phyloP scores from a whole-genome alignment of 306 rosid species.

The Cucumis melo region DNA sequence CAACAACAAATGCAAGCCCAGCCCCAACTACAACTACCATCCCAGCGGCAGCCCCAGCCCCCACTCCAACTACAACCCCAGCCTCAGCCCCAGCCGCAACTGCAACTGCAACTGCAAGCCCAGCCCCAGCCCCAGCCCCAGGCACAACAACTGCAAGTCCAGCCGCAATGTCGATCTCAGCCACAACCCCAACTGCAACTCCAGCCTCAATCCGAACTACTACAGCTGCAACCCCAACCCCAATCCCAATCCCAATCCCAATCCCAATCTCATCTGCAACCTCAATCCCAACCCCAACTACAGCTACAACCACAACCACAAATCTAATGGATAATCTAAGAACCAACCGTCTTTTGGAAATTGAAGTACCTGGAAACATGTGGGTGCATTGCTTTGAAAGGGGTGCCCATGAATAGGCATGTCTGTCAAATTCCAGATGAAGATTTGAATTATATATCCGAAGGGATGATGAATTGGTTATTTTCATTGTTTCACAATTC shows the following conservation, averaged over 20 bases:
- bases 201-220: background rate
- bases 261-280: background rate
- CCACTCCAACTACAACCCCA: background rate
- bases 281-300: background rate
- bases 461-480: background rate
- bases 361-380: background rate
- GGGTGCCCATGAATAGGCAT: background rate
- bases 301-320: background rate
- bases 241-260: background rate
- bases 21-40: background rate
- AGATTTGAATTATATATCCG: background rate
- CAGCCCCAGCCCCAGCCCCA: background rate
- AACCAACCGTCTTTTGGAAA: background rate
- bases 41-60: background rate
- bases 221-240: background rate
- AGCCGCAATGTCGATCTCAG: background rate
- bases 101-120: background rate
- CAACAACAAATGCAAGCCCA: background rate
- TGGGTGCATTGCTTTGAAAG: background rate
- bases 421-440: background rate
- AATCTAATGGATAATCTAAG: background rate
- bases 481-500: background rate
- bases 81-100: background rate
- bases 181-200: background rate
- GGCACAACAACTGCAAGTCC: background rate